Evolutionary conservation across 192 early-diverging fungal species (phyloP).

Genomic region (Physocladia obscura): DNA sequence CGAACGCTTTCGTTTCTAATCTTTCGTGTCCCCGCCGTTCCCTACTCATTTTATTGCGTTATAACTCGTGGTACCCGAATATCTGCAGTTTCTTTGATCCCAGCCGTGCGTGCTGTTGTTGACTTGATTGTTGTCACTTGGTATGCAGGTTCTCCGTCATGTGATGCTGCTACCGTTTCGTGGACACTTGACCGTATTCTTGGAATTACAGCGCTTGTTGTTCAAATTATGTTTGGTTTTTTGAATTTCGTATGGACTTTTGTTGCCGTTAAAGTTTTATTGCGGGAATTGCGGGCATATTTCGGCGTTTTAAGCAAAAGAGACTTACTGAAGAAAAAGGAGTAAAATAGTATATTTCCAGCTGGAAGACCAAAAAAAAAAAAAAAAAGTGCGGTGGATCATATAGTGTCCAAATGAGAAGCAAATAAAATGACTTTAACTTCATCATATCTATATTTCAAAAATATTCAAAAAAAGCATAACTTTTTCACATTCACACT

Average conservation of each 20-base stretch:
- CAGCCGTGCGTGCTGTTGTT: not conserved
- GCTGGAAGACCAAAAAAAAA: not conserved
- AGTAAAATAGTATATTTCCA: not conserved
- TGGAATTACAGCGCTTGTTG: conserved; percentile 4
- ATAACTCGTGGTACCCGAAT: not conserved
- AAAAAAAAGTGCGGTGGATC: no score
- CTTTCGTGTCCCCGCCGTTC: conserved; percentile 22
- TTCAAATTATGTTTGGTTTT: conserved; percentile 25
- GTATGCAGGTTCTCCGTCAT: not conserved
- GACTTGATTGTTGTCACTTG: conserved; percentile 20
- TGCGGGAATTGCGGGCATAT: conserved; percentile 12
- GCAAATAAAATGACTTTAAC: no score
- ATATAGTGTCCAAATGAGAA: no score
- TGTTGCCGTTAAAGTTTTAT: conserved; percentile 12
- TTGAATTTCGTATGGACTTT: conserved; percentile 23
- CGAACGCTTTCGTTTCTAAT: conserved; percentile 21
- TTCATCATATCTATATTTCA: no score
- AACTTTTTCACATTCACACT: no score
- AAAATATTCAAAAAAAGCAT: no score
- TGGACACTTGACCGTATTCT: conserved; percentile 16
- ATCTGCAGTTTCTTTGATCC: not conserved
- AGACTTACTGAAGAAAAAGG: no score
- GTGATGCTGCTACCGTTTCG: not conserved
- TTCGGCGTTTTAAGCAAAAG: no score
- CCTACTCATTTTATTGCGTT: conserved; percentile 1